Conservation (phyloP, 805 yeast genomes). For the Candida golubevii region DNA sequence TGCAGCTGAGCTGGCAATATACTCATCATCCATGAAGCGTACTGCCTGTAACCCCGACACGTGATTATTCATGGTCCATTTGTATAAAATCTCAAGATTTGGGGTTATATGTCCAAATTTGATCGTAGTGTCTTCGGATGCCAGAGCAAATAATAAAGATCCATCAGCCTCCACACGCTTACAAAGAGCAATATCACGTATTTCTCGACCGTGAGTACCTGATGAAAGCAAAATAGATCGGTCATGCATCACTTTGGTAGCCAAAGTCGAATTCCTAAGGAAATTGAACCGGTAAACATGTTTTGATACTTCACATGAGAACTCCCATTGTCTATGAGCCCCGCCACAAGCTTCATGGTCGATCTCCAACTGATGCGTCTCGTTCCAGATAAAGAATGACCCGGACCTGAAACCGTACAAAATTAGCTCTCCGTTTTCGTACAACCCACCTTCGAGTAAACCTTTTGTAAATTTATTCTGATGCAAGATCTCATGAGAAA, state of each 20-base stretch:
- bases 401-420: slow-evolving; percentile 82
- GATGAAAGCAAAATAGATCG: slow-evolving; percentile 33
- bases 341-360: slow-evolving; percentile 82
- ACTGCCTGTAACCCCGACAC: slow-evolving; percentile 84
- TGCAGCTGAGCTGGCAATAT: slow-evolving; percentile 59
- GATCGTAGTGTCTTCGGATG: slow-evolving; percentile 85
- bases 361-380: slow-evolving; percentile 67
- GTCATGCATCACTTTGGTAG: slow-evolving; percentile 26
- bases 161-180: slow-evolving; percentile 25
- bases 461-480: slow-evolving; percentile 70
- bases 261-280: slow-evolving; percentile 50
- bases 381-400: slow-evolving; percentile 77
- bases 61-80: slow-evolving; percentile 71
- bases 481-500: slow-evolving; percentile 32
- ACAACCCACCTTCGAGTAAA: slow-evolving; percentile 70
- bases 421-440: slow-evolving; percentile 43
- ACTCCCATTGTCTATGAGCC: slow-evolving; percentile 79
- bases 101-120: slow-evolving; percentile 44
- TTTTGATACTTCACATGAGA: slow-evolving; percentile 21
- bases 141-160: slow-evolving; percentile 56
- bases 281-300: slow-evolving; percentile 43
- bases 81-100: slow-evolving; percentile 42
- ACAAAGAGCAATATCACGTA: slow-evolving; percentile 66
- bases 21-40: slow-evolving; percentile 50
- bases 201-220: slow-evolving; percentile 91